phyloP scores from a whole-genome alignment of 176 grass and related monocot species.

The Guadua angustifolia region DNA sequence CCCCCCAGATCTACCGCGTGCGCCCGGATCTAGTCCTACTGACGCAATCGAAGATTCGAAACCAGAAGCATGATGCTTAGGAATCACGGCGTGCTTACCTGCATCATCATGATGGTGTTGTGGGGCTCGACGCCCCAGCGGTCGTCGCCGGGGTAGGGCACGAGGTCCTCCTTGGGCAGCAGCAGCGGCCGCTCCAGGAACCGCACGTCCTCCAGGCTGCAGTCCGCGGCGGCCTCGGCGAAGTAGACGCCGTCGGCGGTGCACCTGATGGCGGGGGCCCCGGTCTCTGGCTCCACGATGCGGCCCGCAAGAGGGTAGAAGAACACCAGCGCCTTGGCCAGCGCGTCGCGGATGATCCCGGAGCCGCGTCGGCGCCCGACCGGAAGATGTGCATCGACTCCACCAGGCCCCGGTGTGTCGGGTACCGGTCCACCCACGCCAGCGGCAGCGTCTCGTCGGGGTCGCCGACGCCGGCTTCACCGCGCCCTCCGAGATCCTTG shows the following conservation, averaged over 20 bases:
- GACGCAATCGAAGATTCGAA: neutral
- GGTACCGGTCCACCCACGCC: slow-evolving; percentile 93
- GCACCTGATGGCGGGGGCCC: slow-evolving; percentile 70
- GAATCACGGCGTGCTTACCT: slow-evolving; percentile 52
- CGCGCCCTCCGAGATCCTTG: slow-evolving; percentile 75
- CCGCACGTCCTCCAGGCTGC: slow-evolving; percentile 84
- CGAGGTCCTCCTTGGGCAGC: slow-evolving; percentile 81
- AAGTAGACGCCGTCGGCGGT: slow-evolving; percentile 90
- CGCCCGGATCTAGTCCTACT: slow-evolving; percentile 30
- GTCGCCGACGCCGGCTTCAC: slow-evolving; percentile 71
- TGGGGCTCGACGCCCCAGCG: slow-evolving; percentile 70
- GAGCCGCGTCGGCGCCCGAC: slow-evolving; percentile 57
- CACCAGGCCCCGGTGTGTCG: slow-evolving; percentile 91
- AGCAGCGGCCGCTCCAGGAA: slow-evolving; percentile 87
- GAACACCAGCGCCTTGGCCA: slow-evolving; percentile 66
- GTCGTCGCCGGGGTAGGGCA: slow-evolving; percentile 74
- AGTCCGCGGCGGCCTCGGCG: slow-evolving; percentile 72
- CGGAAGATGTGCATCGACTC: slow-evolving; percentile 97
- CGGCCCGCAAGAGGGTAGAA: slow-evolving; percentile 94
- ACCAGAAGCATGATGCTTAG: neutral
- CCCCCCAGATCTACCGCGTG: slow-evolving; percentile 49
- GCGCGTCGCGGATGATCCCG: slow-evolving; percentile 65
- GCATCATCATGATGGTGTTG: slow-evolving; percentile 99
- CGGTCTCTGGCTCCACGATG: slow-evolving; percentile 63
- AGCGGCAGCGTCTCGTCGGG: slow-evolving; percentile 64